Evolutionary conservation across 2,329 filamentous ascomycete genomes (phyloP).

Genomic region (Sporothrix humicola): DNA sequence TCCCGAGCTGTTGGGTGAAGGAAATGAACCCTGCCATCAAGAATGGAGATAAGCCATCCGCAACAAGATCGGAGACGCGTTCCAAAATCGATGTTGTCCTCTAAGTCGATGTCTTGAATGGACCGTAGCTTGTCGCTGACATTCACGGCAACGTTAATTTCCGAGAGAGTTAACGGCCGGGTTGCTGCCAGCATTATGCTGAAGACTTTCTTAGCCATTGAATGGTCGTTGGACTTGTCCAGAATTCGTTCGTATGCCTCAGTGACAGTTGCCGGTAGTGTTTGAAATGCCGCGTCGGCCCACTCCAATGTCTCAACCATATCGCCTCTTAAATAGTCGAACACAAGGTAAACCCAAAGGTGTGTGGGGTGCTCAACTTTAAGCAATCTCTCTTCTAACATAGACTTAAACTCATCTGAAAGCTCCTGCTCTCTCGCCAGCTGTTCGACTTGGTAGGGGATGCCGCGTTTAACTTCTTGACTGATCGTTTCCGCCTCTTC

Average conservation of each 20-base stretch:
- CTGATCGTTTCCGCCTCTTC: conserved; percentile 32
- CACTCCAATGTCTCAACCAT: conserved; percentile 30
- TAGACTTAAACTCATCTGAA: conserved; percentile 23
- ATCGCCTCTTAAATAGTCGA: conserved; percentile 31
- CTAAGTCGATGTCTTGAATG: conserved; percentile 37
- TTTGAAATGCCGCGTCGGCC: conserved; percentile 35
- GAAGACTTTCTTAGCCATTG: conserved; percentile 38
- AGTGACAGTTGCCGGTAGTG: conserved; percentile 40
- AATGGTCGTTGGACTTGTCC: conserved; percentile 35
- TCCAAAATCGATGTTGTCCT: conserved; percentile 38
- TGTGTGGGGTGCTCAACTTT: conserved; percentile 45
- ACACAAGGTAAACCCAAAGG: conserved; percentile 40
- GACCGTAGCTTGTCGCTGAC: conserved; percentile 16
- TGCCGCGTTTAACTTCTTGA: conserved; percentile 32
- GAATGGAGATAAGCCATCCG: conserved; percentile 43
- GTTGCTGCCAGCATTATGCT: conserved; percentile 42
- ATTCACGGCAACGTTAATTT: conserved; percentile 43
- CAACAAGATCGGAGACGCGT: conserved; percentile 40
- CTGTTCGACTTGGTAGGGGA: conserved; percentile 29
- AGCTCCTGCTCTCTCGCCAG: conserved; percentile 27
- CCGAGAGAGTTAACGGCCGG: conserved; percentile 41
- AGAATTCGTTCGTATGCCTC: conserved; percentile 38
- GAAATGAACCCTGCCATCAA: conserved; percentile 43
- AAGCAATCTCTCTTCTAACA: conserved; percentile 39
- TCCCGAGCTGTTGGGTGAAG: conserved; percentile 46